Evolutionary conservation across 106 monocot genomes (phyloP), one percentile per base, ranked within the genome.

Genomic region (Phalaenopsis equestris): DNA sequence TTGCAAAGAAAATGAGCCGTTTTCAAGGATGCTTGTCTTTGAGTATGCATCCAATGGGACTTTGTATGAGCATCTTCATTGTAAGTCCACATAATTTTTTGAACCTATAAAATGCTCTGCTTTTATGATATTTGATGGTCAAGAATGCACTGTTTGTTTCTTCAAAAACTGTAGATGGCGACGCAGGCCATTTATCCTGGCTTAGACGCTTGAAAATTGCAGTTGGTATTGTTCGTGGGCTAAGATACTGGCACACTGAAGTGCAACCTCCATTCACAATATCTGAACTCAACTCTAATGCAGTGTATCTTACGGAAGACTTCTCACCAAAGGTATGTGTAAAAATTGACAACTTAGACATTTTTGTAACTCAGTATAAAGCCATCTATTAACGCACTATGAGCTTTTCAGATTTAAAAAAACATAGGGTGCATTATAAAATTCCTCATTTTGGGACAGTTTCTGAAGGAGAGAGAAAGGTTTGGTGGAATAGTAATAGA

Each of bases 41-140:
- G 90, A 94, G 77, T 98, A 98, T 81, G 87, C 90, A 83, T 88
- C 98, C 70, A 98, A 98, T 84, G 98, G 98, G 49, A 98, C 98
- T 73, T 82, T 98, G 46, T 87, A 90, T 81, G 98, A 98, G 78
- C 86, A 98, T 75, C 90, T 98, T 42, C 94, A 94, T 80, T 89
- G 98, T 98, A 86, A 91, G 92, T 76, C 8, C 42, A 56, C 18
- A 48, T 52, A 11, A 3, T 73, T 15, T 7, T 14, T 79, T 70
- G 21, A 30, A 5, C 55, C 18, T 7, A 17, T 15, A 9, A 72
- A 15, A 49, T 24, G 3, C 21, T 79, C 55, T 4, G 30, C 30
- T 81, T 30, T 73, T 12, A 39, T 39, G 8, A 43, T 21, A 24
- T 73, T 57, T 36, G 30, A 3, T 43, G 10, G 16, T 82, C 15